Percentiles rank a stretch among this genome's conserved stretches.
phyloP scores from a whole-genome alignment of 768 basidiomycete species.

The Cystobasidium ongulense region DNA sequence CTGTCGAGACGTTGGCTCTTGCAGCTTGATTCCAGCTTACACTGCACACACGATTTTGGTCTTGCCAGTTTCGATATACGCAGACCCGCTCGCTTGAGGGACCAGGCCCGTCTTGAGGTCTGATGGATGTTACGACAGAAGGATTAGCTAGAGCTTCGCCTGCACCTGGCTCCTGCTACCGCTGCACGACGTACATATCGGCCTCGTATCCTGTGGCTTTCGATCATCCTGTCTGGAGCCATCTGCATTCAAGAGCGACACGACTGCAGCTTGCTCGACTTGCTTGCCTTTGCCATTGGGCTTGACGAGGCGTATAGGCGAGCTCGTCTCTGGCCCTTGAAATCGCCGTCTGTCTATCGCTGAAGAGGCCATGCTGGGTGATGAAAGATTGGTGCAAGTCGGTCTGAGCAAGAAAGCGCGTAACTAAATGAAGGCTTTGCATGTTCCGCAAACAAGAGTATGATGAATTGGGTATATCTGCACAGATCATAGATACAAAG shows the following conservation, averaged over 20 bases:
- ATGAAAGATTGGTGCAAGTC: neutral
- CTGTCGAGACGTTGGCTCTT: no score
- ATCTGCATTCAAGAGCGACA: constrained; percentile 44
- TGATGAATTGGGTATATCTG: neutral
- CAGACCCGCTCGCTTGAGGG: constrained; percentile 88
- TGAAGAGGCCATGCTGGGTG: constrained; percentile 41
- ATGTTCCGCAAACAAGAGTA: neutral
- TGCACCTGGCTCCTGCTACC: neutral
- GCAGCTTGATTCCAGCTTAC: constrained; percentile 56
- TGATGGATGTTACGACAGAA: constrained; percentile 45
- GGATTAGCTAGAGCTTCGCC: neutral
- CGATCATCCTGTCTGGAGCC: constrained; percentile 52
- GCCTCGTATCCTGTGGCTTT: constrained; percentile 60
- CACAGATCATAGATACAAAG: neutral
- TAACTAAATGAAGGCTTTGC: neutral
- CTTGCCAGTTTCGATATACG: constrained; percentile 84
- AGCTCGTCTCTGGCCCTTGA: constrained; percentile 81
- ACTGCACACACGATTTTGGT: constrained; percentile 95
- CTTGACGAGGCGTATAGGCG: constrained; percentile 52
- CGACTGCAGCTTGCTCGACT: constrained; percentile 17
- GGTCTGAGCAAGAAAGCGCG: neutral
- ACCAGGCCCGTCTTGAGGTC: constrained; percentile 85
- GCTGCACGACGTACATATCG: constrained; percentile 62
- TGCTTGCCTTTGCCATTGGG: constrained; percentile 41
- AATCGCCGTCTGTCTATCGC: constrained; percentile 76